These are phyloP conservation scores for Chrysanthemum lavandulifolium DNA, from an alignment of 129 eudicot species.

Conservation along the genomic window DNA sequence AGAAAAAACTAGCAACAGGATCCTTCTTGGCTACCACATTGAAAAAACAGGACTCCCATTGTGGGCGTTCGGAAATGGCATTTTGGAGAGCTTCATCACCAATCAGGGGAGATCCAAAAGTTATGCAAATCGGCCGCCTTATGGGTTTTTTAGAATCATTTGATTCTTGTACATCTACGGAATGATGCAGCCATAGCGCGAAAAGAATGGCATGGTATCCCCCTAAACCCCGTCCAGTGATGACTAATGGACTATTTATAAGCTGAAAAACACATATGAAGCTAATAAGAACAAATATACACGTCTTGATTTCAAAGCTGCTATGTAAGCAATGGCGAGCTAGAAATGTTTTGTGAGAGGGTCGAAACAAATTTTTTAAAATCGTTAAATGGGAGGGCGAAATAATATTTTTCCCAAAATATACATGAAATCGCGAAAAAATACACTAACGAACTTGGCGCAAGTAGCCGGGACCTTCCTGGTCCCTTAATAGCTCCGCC, in stretches of 20 bases:
- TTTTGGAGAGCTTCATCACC: slow-evolving; percentile 39
- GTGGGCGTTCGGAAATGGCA: slow-evolving; percentile 50
- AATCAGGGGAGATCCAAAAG: slow-evolving; percentile 58
- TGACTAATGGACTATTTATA: slow-evolving; percentile 23
- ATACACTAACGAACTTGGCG: too few relatives aligned
- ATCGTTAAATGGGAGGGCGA: too few relatives aligned
- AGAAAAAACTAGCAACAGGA: slow-evolving; percentile 32
- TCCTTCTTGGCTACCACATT: slow-evolving; percentile 46
- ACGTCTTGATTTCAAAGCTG: too few relatives aligned
- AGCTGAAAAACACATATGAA: slow-evolving; percentile 14
- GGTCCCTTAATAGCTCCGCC: too few relatives aligned
- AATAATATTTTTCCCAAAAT: too few relatives aligned
- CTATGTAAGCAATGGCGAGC: too few relatives aligned
- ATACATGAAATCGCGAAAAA: too few relatives aligned
- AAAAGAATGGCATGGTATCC: slow-evolving; percentile 57
- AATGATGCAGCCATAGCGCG: slow-evolving; percentile 39
- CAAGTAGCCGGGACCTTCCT: too few relatives aligned
- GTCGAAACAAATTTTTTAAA: too few relatives aligned
- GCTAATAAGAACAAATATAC: background rate
- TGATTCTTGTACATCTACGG: slow-evolving; percentile 26
- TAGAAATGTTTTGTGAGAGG: too few relatives aligned
- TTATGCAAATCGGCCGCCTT: slow-evolving; percentile 44
- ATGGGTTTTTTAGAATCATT: slow-evolving; percentile 5
- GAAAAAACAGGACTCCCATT: slow-evolving; percentile 48
- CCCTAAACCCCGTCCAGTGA: slow-evolving; percentile 44